phyloP scores from a whole-genome alignment of 768 basidiomycete species.

The Chalciporus chontae region DNA sequence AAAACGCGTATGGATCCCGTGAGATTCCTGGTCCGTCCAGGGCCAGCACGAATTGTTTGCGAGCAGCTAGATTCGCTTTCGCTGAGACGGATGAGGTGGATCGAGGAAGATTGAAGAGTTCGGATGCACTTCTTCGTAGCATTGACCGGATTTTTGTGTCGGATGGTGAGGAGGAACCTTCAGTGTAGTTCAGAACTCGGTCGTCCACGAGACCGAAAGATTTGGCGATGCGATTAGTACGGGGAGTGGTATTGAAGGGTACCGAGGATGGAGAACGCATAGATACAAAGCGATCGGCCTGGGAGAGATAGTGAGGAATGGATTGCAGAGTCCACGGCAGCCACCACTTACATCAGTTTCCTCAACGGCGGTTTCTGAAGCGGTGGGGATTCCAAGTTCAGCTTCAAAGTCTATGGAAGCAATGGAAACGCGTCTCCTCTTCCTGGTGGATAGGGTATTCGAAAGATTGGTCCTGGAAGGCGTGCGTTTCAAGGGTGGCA shows the following conservation, averaged over 20 bases:
- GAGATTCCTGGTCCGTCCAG: conserved; percentile 66
- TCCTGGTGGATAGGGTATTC: conserved; percentile 38
- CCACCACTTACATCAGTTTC: conserved; percentile 27
- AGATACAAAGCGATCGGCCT: conserved; percentile 65
- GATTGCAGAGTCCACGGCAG: not conserved
- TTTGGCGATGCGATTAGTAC: conserved; percentile 63
- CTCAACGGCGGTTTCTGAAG: conserved; percentile 19
- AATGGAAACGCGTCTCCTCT: conserved; percentile 41
- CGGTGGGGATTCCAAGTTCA: conserved; percentile 25
- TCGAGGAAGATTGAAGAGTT: conserved; percentile 41
- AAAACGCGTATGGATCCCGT: conserved; percentile 49
- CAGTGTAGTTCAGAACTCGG: conserved; percentile 50
- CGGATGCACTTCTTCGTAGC: conserved; percentile 50
- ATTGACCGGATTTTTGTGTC: conserved; percentile 43
- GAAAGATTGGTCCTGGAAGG: conserved; percentile 37
- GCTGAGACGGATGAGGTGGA: conserved; percentile 44
- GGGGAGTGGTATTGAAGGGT: conserved; percentile 60
- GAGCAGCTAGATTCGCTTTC: conserved; percentile 51
- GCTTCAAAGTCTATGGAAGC: conserved; percentile 36
- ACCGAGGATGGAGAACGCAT: conserved; percentile 46
- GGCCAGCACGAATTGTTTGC: conserved; percentile 52
- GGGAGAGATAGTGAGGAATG: not conserved
- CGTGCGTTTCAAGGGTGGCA: conserved; percentile 34
- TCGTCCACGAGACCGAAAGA: conserved; percentile 58
- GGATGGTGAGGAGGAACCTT: conserved; percentile 31